phyloP scores from a whole-genome alignment of 306 rosid species.

The Corylus heterophylla region DNA sequence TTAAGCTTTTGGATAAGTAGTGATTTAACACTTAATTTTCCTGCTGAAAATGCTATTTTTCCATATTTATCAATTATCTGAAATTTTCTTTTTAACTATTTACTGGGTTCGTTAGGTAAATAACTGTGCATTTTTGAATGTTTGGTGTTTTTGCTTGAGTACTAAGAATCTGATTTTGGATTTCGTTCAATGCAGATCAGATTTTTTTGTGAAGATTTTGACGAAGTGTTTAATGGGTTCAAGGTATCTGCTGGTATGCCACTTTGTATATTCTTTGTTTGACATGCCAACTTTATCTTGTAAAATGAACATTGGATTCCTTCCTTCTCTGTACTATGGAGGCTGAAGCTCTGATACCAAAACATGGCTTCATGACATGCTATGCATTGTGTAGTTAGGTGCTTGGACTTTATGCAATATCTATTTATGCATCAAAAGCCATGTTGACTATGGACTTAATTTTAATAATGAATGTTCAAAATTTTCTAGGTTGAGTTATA shows the following conservation, averaged over 20 bases:
- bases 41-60: background rate
- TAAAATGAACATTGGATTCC: background rate
- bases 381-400: background rate
- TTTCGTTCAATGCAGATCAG: slow-evolving; percentile 51
- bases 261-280: slow-evolving; percentile 24
- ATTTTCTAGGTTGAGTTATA: background rate
- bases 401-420: background rate
- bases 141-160: background rate
- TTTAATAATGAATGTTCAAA: background rate
- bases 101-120: too few relatives aligned
- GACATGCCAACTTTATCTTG: background rate
- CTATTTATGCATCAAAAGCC: background rate
- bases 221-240: slow-evolving; percentile 62
- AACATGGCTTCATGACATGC: background rate
- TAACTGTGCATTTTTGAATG: background rate
- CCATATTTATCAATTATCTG: background rate
- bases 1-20: too few relatives aligned
- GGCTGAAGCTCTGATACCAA: slow-evolving; percentile 5
- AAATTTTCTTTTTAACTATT: background rate
- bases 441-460: background rate
- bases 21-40: too few relatives aligned
- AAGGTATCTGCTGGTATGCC: slow-evolving; percentile 86
- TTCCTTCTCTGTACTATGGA: slow-evolving; percentile 11
- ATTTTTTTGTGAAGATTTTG: slow-evolving; percentile 67
- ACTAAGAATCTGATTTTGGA: slow-evolving; percentile 10